Conservation (phyloP, 1,284 basidiomycete species). For the Leucoagaricus sp. region DNA sequence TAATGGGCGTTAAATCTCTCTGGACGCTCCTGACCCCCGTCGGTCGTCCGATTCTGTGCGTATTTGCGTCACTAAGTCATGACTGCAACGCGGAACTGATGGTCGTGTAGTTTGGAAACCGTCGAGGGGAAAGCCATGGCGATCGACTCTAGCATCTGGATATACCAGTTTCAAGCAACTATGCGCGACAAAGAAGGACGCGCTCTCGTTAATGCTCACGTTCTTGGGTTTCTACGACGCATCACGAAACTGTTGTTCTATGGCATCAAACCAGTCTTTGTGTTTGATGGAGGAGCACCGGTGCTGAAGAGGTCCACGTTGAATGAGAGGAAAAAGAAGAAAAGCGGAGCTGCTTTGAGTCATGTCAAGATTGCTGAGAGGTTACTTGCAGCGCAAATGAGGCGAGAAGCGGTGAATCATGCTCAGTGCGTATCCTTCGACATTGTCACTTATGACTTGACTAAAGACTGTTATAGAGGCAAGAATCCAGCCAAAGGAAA, state of each 20-base stretch:
- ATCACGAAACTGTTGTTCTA: constrained; percentile 96
- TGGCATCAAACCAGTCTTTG: constrained; percentile 96
- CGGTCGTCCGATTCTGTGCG: constrained; percentile 85
- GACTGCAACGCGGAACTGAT: not conserved
- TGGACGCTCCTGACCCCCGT: constrained; percentile 93
- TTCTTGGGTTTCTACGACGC: constrained; percentile 90
- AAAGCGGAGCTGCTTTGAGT: constrained; percentile 82
- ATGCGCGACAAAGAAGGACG: constrained; percentile 98
- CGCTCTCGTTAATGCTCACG: constrained; percentile 90
- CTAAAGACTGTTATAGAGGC: constrained; percentile 7
- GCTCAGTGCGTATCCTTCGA: constrained; percentile 36
- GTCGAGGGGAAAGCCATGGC: constrained; percentile 90
- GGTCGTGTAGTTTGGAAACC: constrained; percentile 73
- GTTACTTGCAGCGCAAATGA: constrained; percentile 91
- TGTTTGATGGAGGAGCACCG: constrained; percentile 96
- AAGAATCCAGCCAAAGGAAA: constrained; percentile 27
- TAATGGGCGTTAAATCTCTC: constrained; percentile 93
- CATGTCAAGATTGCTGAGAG: constrained; percentile 88
- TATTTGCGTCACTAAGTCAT: constrained; percentile 14
- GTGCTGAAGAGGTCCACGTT: constrained; percentile 86
- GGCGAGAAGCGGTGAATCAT: constrained; percentile 86
- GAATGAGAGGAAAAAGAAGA: constrained; percentile 83
- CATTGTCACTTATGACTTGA: not conserved
- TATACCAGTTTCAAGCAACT: constrained; percentile 98
- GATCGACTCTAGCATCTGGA: constrained; percentile 99